Base-by-base conservation (phyloP, 108 stramenopile species). In the Cyclostephanos tholiformis region DNA sequence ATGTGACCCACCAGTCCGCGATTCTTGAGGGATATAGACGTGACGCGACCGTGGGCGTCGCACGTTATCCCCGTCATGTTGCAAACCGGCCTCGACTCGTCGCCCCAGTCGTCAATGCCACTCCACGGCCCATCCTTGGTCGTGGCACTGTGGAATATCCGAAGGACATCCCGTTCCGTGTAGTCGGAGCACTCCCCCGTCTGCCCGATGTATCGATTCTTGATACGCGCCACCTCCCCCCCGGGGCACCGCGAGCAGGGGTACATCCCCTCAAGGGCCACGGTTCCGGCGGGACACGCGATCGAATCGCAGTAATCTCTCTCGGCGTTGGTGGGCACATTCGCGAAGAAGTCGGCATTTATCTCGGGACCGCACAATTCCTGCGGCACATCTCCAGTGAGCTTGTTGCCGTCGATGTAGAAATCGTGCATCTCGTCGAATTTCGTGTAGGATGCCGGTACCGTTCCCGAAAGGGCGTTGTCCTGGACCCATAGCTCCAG, bases 21-120 rank as follows among this genome's bases (percentile, higher is more conserved):
- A 65, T 72, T 68, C 19, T 63, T 66, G 53, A 86, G 77, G 6
- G 29, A 36, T 27, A 92, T 74, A 29, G 76, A 41, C 16, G 71
- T 58, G 14, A 87, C 72, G 22, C 71, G 61, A 9, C 61, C 74
- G 25, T 86, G 69, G 3, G 41, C 39, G 66, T 84, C 80, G 55
- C 90, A 91, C 11, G 75, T 59, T 43, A 91, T 65, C 6, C 90
- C 90, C 10, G 65, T 63, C 78, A 86, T 79, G 0, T 86, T 69
- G 58, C 90, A 91, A 0, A 75, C 41, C 29, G 48, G 25, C 22
- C 56, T 74, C 1, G 16, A 46, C 6, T 65, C 71, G 60, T 75
- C 65, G 13, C 26, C 55, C 63, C 75, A 77, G 56, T 80, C 72
- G 44, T 19, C 72, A 39, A 36, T 63, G 9, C 71, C 77, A 22